phyloP scores from a whole-genome alignment of 257 asterid genomes.

The Nicotiana sylvestris region DNA sequence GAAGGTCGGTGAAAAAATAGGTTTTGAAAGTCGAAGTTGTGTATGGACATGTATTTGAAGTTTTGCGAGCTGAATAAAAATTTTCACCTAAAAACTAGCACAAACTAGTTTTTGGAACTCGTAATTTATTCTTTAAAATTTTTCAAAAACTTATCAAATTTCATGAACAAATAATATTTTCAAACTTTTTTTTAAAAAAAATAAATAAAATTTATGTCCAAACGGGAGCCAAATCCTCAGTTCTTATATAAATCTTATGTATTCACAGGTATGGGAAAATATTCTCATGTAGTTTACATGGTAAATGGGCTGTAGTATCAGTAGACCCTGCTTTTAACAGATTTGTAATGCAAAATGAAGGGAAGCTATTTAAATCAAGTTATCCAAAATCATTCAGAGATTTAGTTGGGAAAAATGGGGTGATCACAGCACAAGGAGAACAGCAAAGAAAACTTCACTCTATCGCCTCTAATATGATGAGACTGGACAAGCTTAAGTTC shows the following conservation, averaged over 20 bases:
- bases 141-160: too few relatives aligned
- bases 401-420: conserved; percentile 81
- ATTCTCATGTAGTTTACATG: conserved; percentile 72
- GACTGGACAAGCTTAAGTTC: conserved; percentile 63
- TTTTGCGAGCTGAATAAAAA: too few relatives aligned
- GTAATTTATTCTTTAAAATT: too few relatives aligned
- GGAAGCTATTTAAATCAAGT: conserved; percentile 72
- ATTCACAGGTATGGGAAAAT: conserved; percentile 61
- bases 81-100: too few relatives aligned
- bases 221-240: background rate
- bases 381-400: conserved; percentile 89
- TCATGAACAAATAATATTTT: too few relatives aligned
- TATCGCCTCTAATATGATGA: conserved; percentile 82
- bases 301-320: conserved; percentile 76
- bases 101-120: too few relatives aligned
- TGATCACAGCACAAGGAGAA: conserved; percentile 75
- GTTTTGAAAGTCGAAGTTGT: too few relatives aligned
- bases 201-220: too few relatives aligned
- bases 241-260: background rate
- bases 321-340: conserved; percentile 77
- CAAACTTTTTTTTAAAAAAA: too few relatives aligned
- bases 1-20: too few relatives aligned
- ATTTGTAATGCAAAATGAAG: conserved; percentile 84
- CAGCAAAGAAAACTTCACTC: conserved; percentile 78
- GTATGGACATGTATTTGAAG: too few relatives aligned